Evolutionary conservation across 352 stramenopile genomes (phyloP), one percentile per base, ranked within the genome.

Genomic region (Globisporangium mamillatum): DNA sequence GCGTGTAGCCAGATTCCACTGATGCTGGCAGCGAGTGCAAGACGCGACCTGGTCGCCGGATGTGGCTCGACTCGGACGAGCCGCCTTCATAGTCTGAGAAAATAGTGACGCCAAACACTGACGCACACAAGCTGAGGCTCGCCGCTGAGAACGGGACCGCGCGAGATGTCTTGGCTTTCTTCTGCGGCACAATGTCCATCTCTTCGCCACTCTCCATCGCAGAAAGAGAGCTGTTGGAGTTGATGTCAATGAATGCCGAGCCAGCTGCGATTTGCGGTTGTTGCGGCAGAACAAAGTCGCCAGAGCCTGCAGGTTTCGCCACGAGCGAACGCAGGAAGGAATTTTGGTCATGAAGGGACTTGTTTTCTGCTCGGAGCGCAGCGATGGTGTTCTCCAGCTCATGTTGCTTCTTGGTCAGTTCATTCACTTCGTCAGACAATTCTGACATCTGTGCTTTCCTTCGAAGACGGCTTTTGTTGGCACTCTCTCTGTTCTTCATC

Each of bases 401-500:
- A 57, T 92, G 75, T 58, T 92, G 80, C 63, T 87, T 89, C 63
- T 83, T 81, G 62, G 84, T 86, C 18, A 91, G 74, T 32, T 85
- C 75, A n/a, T 79, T 67, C 57, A 94, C 79, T 56, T 92, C 81
- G 16, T 67, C 74, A 27, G 77, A 75, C 8, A 94, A 64, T 18
- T 88, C 85, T 18, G 71, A 72, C 41, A 94, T 75, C 72, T 91
- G 83, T 4, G 82, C 81, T 75, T 93, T 94, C 55, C 84, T 80
- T 5, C 83, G 82, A 56, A 91, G 56, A 25, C 86, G 84, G 50
- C 82, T 92, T 68, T 88, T 89, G 79, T 94, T 94, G 64, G 86
- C 86, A 63, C 86, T 94, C 64, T 94, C 86, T 48, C 86, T 79
- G 77, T 94, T 94, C 68, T 94, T 94, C 86, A 94, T 94, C 70